These are phyloP conservation scores for Penicillium sp. DNA, from an alignment of 2,329 filamentous ascomycete species.

Conservation along the genomic window DNA sequence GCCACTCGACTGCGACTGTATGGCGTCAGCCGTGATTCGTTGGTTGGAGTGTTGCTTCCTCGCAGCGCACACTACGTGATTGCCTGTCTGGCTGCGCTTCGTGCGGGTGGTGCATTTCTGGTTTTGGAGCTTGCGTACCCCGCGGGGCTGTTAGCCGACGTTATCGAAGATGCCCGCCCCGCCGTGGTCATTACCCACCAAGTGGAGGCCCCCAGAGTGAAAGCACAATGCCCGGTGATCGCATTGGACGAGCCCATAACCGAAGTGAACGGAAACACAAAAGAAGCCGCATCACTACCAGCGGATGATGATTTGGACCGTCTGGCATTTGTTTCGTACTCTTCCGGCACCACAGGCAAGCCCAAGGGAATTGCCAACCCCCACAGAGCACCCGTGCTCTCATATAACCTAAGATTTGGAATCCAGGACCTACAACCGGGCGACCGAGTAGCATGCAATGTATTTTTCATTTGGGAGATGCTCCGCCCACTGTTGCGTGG, in stretches of 20 bases:
- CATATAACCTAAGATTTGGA: slow-evolving; percentile 71
- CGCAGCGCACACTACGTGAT: slow-evolving; percentile 78
- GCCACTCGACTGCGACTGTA: slow-evolving; percentile 63
- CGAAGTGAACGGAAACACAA: slow-evolving; percentile 40
- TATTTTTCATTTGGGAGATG: slow-evolving; percentile 86
- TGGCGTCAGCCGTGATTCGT: slow-evolving; percentile 70
- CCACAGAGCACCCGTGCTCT: slow-evolving; percentile 70
- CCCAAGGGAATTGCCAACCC: slow-evolving; percentile 83
- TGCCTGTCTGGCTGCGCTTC: slow-evolving; percentile 73
- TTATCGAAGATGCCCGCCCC: slow-evolving; percentile 73
- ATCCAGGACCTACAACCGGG: slow-evolving; percentile 69
- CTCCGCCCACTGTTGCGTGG: slow-evolving; percentile 73
- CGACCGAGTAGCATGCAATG: slow-evolving; percentile 82
- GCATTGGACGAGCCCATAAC: slow-evolving; percentile 56
- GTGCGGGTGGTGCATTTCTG: slow-evolving; percentile 76
- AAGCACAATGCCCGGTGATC: slow-evolving; percentile 61
- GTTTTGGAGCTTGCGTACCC: slow-evolving; percentile 80
- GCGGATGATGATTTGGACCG: slow-evolving; percentile 69
- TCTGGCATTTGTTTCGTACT: slow-evolving; percentile 78
- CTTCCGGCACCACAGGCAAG: slow-evolving; percentile 73
- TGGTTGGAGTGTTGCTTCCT: slow-evolving; percentile 74
- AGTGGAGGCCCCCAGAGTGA: slow-evolving; percentile 66
- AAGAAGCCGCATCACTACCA: slow-evolving; percentile 54
- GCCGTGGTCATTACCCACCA: slow-evolving; percentile 68
- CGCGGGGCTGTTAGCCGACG: slow-evolving; percentile 69